Base-by-base conservation (phyloP, 352 stramenopile species). In the Phytophthora chlamydospora region DNA sequence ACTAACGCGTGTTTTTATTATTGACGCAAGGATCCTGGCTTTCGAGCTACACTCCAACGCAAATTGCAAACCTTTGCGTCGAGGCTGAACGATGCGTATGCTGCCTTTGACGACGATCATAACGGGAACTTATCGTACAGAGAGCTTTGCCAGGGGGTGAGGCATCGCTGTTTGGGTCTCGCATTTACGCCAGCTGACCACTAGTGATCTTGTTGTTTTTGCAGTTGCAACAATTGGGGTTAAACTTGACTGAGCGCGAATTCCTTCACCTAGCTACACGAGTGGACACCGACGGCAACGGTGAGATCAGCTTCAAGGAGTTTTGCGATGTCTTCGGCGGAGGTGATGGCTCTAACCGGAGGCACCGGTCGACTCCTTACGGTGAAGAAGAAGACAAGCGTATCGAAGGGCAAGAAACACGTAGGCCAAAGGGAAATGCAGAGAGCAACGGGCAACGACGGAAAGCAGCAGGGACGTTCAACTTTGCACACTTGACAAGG, bases 301-400 rank as follows among this genome's bases (percentile, higher is more conserved):
- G 76, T 12, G 78, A 84, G 51, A 88, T 86, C 49, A 80, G 76
- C 52, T 88, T 84, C 51, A 74, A 74, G 14, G 76, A 88, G 64
- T 88, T 88, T 55, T 79, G 36, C 40, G 60, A 78, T 12, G 43
- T 80, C 44, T 80, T 88, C 19, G 44, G 62, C 5, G 38, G 43
- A 21, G 38, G 11, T 11, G 62, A 39, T 7, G 36, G 11, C 10
- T 38, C 40, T 29, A 58, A 53, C 29, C 53, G 34, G 54, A 68
- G 35, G 34, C 21, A 13, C 10, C 21, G 17, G 1, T 45, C 38
- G 16, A 36, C 32, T 44, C 42, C 7, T 2, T 31, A 24, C 41
- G 46, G 43, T 19, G n/a, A 34, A 14, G 8, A 43, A 45, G 39
- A 49, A 53, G 36, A 61, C 8, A 31, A 47, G 14, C 31, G 19